Evolutionary conservation across 257 asterid genomes (phyloP).

Genomic region (Solanum habrochaites): DNA sequence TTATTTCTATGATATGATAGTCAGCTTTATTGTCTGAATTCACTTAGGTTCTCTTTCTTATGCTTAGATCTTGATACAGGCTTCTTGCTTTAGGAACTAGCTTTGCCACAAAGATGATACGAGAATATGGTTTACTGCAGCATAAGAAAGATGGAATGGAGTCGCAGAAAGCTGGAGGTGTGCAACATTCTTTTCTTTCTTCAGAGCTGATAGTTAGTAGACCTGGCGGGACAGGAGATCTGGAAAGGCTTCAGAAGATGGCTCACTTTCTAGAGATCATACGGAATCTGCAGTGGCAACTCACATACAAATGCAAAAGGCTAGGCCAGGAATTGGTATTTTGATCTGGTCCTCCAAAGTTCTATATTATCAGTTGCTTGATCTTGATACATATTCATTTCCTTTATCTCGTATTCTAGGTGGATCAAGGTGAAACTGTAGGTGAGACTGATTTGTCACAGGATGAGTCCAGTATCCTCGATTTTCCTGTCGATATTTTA

Average conservation of each 20-base stretch:
- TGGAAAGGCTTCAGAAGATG: constrained; percentile 53
- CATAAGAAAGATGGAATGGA: constrained; percentile 38
- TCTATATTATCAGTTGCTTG: constrained; percentile 1
- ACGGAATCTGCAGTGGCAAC: constrained; percentile 64
- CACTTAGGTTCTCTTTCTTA: constrained; percentile 3
- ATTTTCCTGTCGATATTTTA: constrained; percentile 31
- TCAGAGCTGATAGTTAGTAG: constrained; percentile 27
- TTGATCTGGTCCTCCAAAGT: constrained; percentile 6
- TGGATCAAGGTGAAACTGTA: constrained; percentile 30
- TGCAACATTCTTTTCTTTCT: constrained; percentile 17
- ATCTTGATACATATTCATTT: background rate
- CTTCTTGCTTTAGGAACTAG: constrained; percentile 77
- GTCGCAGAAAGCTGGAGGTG: constrained; percentile 25
- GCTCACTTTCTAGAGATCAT: constrained; percentile 64
- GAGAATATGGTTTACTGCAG: constrained; percentile 56
- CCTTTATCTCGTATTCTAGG: constrained; percentile 26
- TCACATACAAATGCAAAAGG: constrained; percentile 50
- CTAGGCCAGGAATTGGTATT: constrained; percentile 59
- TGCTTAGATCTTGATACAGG: constrained; percentile 45
- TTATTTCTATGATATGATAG: constrained; percentile 4
- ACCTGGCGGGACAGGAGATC: constrained; percentile 24
- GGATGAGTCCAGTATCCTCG: constrained; percentile 40
- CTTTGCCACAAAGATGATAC: constrained; percentile 67
- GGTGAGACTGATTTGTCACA: constrained; percentile 30
- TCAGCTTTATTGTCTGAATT: constrained; percentile 1